These are phyloP conservation scores for Cercospora sp. DNA, from an alignment of 2,329 filamentous ascomycete species.

Conservation along the genomic window DNA sequence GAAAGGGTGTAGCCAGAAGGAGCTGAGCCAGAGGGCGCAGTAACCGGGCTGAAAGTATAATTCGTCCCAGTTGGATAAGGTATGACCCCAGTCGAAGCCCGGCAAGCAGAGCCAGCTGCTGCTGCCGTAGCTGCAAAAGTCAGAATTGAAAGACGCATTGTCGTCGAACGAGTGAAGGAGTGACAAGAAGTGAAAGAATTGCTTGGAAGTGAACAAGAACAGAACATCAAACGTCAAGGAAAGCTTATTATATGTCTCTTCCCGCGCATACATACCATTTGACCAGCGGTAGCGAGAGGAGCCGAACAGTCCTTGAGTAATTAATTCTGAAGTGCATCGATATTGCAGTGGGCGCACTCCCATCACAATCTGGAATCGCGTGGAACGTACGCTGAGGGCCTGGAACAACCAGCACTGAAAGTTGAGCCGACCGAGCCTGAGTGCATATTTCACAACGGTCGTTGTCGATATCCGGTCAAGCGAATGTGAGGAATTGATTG, in stretches of 20 bases:
- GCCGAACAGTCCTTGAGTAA: background rate
- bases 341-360: background rate
- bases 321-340: background rate
- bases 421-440: background rate
- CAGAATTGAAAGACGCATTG: conserved; percentile 30
- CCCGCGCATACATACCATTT: background rate
- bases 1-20: background rate
- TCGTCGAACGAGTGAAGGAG: conserved; percentile 26
- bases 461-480: background rate
- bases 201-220: background rate
- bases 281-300: background rate
- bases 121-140: conserved; percentile 25
- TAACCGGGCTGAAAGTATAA: background rate
- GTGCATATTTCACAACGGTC: background rate
- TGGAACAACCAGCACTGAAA: background rate
- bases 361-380: background rate
- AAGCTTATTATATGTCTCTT: conserved; percentile 5
- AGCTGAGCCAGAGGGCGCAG: background rate
- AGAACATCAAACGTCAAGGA: background rate
- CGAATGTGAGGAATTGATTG: conserved; percentile 13
- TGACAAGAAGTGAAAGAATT: conserved; percentile 9
- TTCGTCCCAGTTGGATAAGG: background rate
- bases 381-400: background rate
- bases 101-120: conserved; percentile 23
- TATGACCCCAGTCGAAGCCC: background rate